Evolutionary conservation across 371 early-diverging fungal species (phyloP), one percentile per base, ranked within the genome.

Genomic region (Funneliformis caledonium): DNA sequence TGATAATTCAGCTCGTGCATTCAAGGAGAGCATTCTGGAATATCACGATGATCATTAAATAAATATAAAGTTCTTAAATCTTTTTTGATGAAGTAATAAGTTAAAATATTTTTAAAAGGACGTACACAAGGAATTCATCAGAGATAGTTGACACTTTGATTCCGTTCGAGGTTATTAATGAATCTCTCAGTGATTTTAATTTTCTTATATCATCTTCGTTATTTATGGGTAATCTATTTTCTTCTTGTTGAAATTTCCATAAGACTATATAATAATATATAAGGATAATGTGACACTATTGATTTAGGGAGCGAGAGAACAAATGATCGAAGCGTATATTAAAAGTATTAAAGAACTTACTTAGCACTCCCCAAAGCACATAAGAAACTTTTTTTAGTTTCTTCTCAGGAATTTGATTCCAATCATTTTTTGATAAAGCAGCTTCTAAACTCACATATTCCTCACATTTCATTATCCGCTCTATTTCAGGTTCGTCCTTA

Each of bases 1-100:
- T 1, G 90, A 84, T 56, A 95, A 81, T 83, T 96, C 97, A 0
- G 91, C 88, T 45, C 87, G 82, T 62, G 82, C 82, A 65, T 87
- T 82, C 7, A 73, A 62, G 22, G 83, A 82, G 33, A 91, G 82
- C 8, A 86, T 81, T 60, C 90, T 92, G 9, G 11, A 47, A 69
- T 43, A 74, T 26, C 16, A 5, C 78, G 48, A 62, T 22, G 45
- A 65, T 48, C 47, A 47, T 31, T 59, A 48, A 70, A 45, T 68
- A 80, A 42, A 14, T 9, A 11, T 19, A 26, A 47, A 5, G 31
- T 37, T 11, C 8, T 5, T 5, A 45, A 68, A 19, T 37, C 4
- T 45, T 11, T 68, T 48, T 67, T 5, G 6, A 45, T 37, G 8
- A 77, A 37, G 3, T 1, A 2, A 37, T 37, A 37, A 2, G 0